Evolutionary conservation across 805 yeast genomes (phyloP).

Genomic region (Danielozyma ontarioensis): DNA sequence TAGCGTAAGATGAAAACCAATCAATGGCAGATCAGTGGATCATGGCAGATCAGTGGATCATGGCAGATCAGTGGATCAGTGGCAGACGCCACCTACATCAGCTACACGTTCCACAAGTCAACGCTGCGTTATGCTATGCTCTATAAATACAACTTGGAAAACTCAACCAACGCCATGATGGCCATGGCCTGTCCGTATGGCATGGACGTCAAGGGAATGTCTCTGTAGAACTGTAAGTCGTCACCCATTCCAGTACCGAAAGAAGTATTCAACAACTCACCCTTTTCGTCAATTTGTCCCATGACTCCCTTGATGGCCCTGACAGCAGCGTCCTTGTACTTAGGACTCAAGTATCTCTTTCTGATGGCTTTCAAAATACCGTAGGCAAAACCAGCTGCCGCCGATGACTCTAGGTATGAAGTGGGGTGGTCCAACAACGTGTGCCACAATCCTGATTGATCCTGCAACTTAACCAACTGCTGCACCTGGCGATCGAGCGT

Average conservation of each 20-base stretch:
- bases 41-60: too few relatives aligned
- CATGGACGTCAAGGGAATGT: conserved; percentile 29
- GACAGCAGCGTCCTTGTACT: conserved; percentile 19
- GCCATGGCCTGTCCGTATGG: conserved; percentile 36
- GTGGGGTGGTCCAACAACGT: conserved; percentile 25
- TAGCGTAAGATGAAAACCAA: too few relatives aligned
- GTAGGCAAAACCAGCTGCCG: conserved; percentile 33
- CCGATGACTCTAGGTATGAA: conserved; percentile 26
- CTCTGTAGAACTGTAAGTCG: conserved; percentile 25
- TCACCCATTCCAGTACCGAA: conserved; percentile 34
- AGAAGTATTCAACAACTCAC: conserved; percentile 28
- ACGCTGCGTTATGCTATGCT: too few relatives aligned
- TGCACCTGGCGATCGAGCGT: conserved; percentile 25
- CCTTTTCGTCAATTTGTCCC: conserved; percentile 19
- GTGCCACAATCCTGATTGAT: conserved; percentile 26
- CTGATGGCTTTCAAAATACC: conserved; percentile 29
- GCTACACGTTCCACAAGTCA: too few relatives aligned
- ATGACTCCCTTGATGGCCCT: conserved; percentile 27
- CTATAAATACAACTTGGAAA: conserved; percentile 12
- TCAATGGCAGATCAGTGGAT: too few relatives aligned
- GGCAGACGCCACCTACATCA: too few relatives aligned
- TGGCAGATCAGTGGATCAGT: too few relatives aligned
- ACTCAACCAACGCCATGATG: conserved; percentile 31
- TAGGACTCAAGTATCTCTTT: conserved; percentile 16
- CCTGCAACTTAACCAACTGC: conserved; percentile 20